phyloP scores from a whole-genome alignment of 768 basidiomycete species.

The Rubroboletus pulcherrimus region DNA sequence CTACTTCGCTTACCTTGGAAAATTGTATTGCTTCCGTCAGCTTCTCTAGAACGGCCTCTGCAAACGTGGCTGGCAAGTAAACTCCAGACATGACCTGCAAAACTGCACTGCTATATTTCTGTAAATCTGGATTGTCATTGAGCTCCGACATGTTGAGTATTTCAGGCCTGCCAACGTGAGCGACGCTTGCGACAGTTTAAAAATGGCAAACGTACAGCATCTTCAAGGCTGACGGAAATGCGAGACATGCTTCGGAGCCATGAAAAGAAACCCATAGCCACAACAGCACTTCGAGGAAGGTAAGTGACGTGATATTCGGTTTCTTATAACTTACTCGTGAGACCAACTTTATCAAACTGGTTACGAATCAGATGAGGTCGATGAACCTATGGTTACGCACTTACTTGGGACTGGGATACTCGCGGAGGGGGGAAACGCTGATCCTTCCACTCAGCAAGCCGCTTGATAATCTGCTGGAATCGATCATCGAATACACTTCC shows the following conservation, averaged over 20 bases:
- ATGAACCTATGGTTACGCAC: constrained; percentile 7
- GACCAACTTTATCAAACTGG: constrained; percentile 83
- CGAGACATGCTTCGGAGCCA: constrained; percentile 66
- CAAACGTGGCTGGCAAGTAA: constrained; percentile 64
- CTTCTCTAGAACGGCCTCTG: constrained; percentile 55
- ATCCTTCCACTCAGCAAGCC: constrained; percentile 66
- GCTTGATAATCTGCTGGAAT: constrained; percentile 51
- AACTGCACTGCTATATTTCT: constrained; percentile 75
- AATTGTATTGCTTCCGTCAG: constrained; percentile 72
- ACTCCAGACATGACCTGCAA: constrained; percentile 80
- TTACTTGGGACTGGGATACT: constrained; percentile 74
- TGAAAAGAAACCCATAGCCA: constrained; percentile 81
- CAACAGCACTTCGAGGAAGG: constrained; percentile 52
- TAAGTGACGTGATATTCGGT: constrained; percentile 10
- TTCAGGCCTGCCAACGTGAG: constrained; percentile 58
- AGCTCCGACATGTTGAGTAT: constrained; percentile 88
- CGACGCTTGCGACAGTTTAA: neutral
- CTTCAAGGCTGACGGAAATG: constrained; percentile 73
- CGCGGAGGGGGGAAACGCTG: constrained; percentile 82
- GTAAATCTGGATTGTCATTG: constrained; percentile 80
- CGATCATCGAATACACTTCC: constrained; percentile 52
- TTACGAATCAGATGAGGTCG: constrained; percentile 13
- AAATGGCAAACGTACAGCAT: constrained; percentile 57
- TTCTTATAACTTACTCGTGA: constrained; percentile 54
- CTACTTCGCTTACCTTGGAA: constrained; percentile 53